Base-by-base conservation (phyloP, 805 yeast species). In the Yarrowia keelungensis region DNA sequence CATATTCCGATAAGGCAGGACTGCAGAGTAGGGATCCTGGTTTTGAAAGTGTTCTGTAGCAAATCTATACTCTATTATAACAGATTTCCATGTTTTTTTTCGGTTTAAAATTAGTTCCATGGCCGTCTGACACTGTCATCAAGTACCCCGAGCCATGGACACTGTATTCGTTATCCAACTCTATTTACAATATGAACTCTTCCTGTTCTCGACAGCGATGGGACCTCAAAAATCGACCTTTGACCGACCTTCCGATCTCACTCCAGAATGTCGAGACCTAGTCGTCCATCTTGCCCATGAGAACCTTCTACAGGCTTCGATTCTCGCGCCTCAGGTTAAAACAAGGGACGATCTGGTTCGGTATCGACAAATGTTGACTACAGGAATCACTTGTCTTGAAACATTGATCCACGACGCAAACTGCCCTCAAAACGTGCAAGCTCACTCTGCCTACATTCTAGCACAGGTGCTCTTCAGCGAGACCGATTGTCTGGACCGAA, bases 381-480 rank as follows among this genome's bases (percentile, higher is more conserved):
- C 46, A n/a, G 66, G 69, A 8, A 45, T 67, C 14, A 8, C 53
- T 3, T 5, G 36, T 15, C 51, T 67, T 8, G 67, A 54, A 16
- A 43, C 69, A 10, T 19, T 53, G 41, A 19, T 67, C 35, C 54
- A 26, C 66, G 69, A 45, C 70, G 68, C 22, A 43, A 46, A 42
- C 45, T 64, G 46, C 42, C 69, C 42, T 11, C 69, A 49, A 12
- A n/a, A n/a, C 16, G 64, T 35, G 35, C 68, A 39, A 10, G 41
- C 56, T 26, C 41, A 62, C 46, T 58, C 47, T 5, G 38, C 19
- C 12, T 36, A 19, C 39, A 68, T 47, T 65, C 65, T 49, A 62
- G 67, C 50, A 41, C 70, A 45, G 67, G 69, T 53, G 7, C 69
- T 50, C 46, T 45, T 22, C 65, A 36, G 64, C 67, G 71, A 35